phyloP scores from a whole-genome alignment of 2,329 filamentous ascomycete species.

The Cladosporium sp. region DNA sequence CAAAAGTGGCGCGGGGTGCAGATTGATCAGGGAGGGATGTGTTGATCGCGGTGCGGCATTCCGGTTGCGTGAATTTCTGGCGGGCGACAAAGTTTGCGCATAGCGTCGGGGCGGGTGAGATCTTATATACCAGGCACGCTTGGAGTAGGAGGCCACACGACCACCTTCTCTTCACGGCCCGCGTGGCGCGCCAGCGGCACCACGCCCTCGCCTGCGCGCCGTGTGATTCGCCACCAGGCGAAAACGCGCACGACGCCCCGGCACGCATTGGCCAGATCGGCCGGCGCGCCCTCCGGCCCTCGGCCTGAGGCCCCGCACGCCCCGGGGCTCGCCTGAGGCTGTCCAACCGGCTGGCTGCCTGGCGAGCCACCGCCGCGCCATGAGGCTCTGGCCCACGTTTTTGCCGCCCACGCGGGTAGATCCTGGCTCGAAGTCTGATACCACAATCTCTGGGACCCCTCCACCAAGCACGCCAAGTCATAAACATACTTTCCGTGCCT shows the following conservation, averaged over 20 bases:
- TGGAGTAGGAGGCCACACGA: background rate
- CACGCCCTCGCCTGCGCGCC: background rate
- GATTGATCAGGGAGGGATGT: background rate
- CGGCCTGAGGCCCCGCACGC: too few species aligned
- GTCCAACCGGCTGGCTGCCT: too few species aligned
- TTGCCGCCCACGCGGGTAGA: too few species aligned
- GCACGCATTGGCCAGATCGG: background rate
- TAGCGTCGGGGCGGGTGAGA: background rate
- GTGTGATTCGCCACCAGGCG: background rate
- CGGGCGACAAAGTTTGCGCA: slow-evolving; percentile 2
- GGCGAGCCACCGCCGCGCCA: too few species aligned
- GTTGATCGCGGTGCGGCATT: background rate
- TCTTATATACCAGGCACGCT: background rate
- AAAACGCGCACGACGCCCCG: background rate
- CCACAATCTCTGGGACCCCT: too few species aligned
- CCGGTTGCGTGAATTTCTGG: background rate
- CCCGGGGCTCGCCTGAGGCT: too few species aligned
- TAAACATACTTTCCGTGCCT: too few species aligned
- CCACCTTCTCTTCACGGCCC: background rate
- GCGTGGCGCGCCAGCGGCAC: background rate
- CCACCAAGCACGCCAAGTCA: too few species aligned
- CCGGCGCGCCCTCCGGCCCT: background rate
- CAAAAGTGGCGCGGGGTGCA: background rate
- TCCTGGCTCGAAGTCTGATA: too few species aligned
- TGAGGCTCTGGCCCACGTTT: too few species aligned